phyloP scores from a whole-genome alignment of 192 early-diverging fungal genomes.

The Diversispora eburnea region DNA sequence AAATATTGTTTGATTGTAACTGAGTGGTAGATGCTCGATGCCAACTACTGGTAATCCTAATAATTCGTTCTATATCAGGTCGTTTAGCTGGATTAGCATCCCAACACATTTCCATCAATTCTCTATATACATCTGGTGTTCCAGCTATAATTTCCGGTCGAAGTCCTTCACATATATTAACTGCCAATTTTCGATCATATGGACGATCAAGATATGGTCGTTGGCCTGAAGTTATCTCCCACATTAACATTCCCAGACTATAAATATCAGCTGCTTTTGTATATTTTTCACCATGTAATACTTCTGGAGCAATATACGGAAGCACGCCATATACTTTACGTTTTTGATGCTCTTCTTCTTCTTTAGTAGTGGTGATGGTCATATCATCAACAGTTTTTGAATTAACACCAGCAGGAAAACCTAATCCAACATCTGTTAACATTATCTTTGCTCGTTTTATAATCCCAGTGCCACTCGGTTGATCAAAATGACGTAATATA shows the following conservation, averaged over 20 bases:
- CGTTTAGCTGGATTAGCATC: neutral
- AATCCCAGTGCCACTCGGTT: neutral
- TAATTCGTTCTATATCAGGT: neutral
- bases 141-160: neutral
- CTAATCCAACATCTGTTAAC: constrained; percentile 1
- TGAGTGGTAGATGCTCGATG: neutral
- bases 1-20: neutral
- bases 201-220: neutral
- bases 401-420: neutral
- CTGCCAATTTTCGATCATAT: neutral
- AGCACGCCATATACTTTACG: neutral
- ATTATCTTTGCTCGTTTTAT: neutral
- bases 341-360: neutral
- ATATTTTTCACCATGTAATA: neutral
- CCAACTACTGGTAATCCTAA: neutral
- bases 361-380: neutral
- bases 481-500: neutral
- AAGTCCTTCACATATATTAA: neutral
- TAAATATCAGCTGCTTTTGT: constrained; percentile 1
- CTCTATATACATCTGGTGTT: neutral
- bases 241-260: constrained; percentile 8
- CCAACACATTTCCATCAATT: constrained; percentile 17
- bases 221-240: neutral
- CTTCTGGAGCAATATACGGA: constrained; percentile 12
- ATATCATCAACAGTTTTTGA: neutral